Evolutionary conservation across 1,284 basidiomycete species (phyloP), one percentile per base, ranked within the genome.

Genomic region (Cryptococcus sp.): DNA sequence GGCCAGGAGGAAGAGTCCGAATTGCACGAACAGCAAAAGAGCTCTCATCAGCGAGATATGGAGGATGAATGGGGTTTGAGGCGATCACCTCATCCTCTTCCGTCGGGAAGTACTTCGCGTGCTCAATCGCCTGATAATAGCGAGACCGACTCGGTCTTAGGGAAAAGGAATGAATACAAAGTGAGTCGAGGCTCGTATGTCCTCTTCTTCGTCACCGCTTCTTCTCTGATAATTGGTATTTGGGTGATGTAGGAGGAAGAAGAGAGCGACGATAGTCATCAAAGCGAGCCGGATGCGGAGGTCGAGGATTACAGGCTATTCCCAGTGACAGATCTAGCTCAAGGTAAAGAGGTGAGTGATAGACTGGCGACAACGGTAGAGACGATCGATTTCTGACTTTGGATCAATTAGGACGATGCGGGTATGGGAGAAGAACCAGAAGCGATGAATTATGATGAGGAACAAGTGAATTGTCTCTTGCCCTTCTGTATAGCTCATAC

Each of bases 401-500:
- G n/a, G n/a, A n/a, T n/a, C 4, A n/a, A 8, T 23, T 25, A 25
- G 25, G 37, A 63, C 57, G 44, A 58, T 17, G 46, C 65, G 25
- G 58, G 74, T 38, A 90, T 91, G 87, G 89, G 88, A 10, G 87
- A 88, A 65, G 81, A 80, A 26, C 81, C 84, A 0, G 70, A 75
- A 37, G 87, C 84, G 1, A 86, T 84, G 81, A 84, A 87, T 59
- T 92, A 93, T 65, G 90, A 93, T 72, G 81, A 85, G 48, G 83
- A 86, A 17, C 77, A 80, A 57, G 71, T 74, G 50, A 49, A 67
- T 56, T 48, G 48, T 17, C 13, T 23, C 6, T 25, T 19, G 40
- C 38, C 4, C 5, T 1, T 38, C 29, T 13, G 29, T 10, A 34
- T 34, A 4, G 8, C 29, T 10, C 8, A 34, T 2, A 34, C 8